Evolutionary conservation across 192 early-diverging fungal genomes (phyloP).

Genomic region (Coemansia javaensis): DNA sequence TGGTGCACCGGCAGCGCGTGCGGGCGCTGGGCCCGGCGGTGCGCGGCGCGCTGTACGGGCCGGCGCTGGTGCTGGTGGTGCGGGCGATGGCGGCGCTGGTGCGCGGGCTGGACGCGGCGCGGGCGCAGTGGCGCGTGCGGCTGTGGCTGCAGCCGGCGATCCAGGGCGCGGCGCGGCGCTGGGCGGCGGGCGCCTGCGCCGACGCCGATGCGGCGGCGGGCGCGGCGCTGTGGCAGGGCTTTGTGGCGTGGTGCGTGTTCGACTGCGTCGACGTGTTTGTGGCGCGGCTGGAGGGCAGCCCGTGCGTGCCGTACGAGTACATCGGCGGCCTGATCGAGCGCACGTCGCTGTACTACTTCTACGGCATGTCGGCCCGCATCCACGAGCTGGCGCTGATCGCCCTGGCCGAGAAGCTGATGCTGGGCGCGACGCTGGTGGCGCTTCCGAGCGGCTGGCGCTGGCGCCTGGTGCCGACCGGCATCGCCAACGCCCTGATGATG

Average conservation of each 20-base stretch:
- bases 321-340: conserved; percentile 43
- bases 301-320: conserved; percentile 46
- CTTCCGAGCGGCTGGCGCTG: conserved; percentile 43
- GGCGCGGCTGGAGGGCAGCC: conserved; percentile 45
- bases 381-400: conserved; percentile 38
- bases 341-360: conserved; percentile 48
- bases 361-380: conserved; percentile 37
- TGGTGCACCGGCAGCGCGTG: conserved; percentile 41
- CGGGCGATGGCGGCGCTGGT: conserved; percentile 12
- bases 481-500: conserved; percentile 20
- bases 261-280: conserved; percentile 50
- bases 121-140: neutral
- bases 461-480: conserved; percentile 38
- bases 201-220: neutral
- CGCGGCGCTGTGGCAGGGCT: conserved; percentile 33
- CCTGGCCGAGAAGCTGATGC: conserved; percentile 31
- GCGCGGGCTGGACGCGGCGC: conserved; percentile 4
- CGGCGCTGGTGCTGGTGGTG: conserved; percentile 17
- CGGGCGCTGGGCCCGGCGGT: conserved; percentile 20
- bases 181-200: conserved; percentile 3
- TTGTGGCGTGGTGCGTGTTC: conserved; percentile 27
- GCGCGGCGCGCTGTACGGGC: conserved; percentile 30
- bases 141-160: conserved; percentile 28
- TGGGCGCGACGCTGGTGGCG: conserved; percentile 20
- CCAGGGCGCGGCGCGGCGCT: conserved; percentile 11